Evolutionary conservation across 345 rosid genomes (phyloP).

Genomic region (Combretum micranthum): DNA sequence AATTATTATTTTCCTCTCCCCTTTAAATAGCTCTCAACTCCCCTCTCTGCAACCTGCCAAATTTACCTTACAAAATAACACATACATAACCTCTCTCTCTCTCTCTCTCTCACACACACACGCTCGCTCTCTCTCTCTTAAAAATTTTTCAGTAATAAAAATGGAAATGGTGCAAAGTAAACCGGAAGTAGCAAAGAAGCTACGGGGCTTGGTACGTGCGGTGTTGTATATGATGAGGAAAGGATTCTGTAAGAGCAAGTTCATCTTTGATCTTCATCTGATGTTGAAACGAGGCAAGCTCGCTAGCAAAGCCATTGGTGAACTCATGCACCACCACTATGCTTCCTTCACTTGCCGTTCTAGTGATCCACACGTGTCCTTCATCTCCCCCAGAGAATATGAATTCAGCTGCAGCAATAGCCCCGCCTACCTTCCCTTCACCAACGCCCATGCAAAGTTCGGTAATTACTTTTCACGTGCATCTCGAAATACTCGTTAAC

Average conservation of each 20-base stretch:
- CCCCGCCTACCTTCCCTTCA: slow-evolving; percentile 38
- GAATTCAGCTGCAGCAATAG: slow-evolving; percentile 97
- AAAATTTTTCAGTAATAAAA: not conserved
- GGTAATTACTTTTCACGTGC: slow-evolving; percentile 20
- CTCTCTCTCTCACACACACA: slow-evolving; percentile 1
- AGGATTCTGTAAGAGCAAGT: slow-evolving; percentile 41
- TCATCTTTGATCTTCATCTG: slow-evolving; percentile 46
- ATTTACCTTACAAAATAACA: not conserved
- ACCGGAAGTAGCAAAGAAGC: slow-evolving; percentile 38
- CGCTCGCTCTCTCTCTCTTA: not conserved
- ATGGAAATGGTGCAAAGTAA: slow-evolving; percentile 44
- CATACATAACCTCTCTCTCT: not conserved
- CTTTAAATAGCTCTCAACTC: slow-evolving; percentile 40
- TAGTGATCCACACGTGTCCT: slow-evolving; percentile 39
- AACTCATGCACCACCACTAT: slow-evolving; percentile 38
- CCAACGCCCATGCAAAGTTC: slow-evolving; percentile 26
- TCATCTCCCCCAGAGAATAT: slow-evolving; percentile 59
- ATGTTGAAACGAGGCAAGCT: slow-evolving; percentile 48
- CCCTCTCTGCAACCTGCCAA: slow-evolving; percentile 4
- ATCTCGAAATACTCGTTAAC: no score
- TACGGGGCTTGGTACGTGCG: slow-evolving; percentile 44
- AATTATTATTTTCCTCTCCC: slow-evolving; percentile 18
- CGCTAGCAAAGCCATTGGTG: slow-evolving; percentile 49
- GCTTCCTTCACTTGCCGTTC: slow-evolving; percentile 64
- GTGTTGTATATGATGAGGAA: slow-evolving; percentile 48